phyloP scores from a whole-genome alignment of 2,329 filamentous ascomycete genomes.

The Penicillium hordei region DNA sequence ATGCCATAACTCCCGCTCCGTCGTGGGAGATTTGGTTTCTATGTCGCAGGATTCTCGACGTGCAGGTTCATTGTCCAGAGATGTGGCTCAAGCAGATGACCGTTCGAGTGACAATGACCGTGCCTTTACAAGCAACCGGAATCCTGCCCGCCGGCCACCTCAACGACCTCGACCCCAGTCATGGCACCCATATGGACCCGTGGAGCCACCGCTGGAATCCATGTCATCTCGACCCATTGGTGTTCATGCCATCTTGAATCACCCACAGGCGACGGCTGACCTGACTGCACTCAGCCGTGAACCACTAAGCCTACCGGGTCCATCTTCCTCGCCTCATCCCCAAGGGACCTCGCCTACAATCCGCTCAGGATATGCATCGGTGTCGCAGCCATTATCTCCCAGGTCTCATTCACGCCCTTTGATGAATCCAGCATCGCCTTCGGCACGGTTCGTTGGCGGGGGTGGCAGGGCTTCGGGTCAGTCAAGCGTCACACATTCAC shows the following conservation, averaged over 20 bases:
- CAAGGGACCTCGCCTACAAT: slow-evolving; percentile 32
- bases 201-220: slow-evolving; percentile 36
- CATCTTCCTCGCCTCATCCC: slow-evolving; percentile 27
- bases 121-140: slow-evolving; percentile 12
- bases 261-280: slow-evolving; percentile 29
- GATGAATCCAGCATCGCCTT: slow-evolving; percentile 40
- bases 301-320: slow-evolving; percentile 21
- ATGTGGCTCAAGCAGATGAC: slow-evolving; percentile 25
- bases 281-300: slow-evolving; percentile 23
- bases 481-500: slow-evolving; percentile 36
- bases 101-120: slow-evolving; percentile 27
- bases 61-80: slow-evolving; percentile 32
- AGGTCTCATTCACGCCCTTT: slow-evolving; percentile 30
- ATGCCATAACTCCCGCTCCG: slow-evolving; percentile 36
- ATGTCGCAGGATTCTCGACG: slow-evolving; percentile 41
- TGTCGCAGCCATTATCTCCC: slow-evolving; percentile 36
- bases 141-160: slow-evolving; percentile 26
- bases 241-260: slow-evolving; percentile 45
- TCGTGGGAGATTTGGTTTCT: slow-evolving; percentile 36
- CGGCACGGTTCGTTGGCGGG: slow-evolving; percentile 33
- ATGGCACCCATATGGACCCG: slow-evolving; percentile 39
- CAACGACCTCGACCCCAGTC: slow-evolving; percentile 34
- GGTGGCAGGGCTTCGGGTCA: slow-evolving; percentile 32
- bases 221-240: slow-evolving; percentile 37
- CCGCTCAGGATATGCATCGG: slow-evolving; percentile 26